Percentiles rank a stretch among this genome's conserved stretches.
Conservation (phyloP, 768 basidiomycete species). For the Cystofilobasidium capitatum region DNA sequence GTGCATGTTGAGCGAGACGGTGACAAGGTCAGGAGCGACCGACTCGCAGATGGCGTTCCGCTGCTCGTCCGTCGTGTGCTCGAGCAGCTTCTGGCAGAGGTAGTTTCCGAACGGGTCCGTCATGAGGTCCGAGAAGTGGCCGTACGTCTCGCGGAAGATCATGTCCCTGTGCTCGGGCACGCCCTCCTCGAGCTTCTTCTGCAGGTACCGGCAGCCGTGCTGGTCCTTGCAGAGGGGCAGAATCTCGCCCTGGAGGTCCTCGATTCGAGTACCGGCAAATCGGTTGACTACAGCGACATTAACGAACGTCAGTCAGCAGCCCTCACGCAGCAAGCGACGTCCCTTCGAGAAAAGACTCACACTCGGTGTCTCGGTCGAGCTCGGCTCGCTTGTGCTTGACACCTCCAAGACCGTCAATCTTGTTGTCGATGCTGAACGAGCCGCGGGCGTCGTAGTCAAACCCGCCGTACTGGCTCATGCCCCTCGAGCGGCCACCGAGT, state of each 20-base stretch:
- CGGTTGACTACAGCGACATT: slow-evolving; percentile 61
- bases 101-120: slow-evolving; percentile 99
- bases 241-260: slow-evolving; percentile 92
- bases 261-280: slow-evolving; percentile 87
- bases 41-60: slow-evolving; percentile 94
- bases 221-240: slow-evolving; percentile 93
- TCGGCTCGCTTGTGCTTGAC: slow-evolving; percentile 92
- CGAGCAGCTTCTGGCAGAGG: slow-evolving; percentile 92
- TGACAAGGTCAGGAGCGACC: slow-evolving; percentile 92
- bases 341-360: slow-evolving; percentile 39
- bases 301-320: not conserved
- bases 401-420: slow-evolving; percentile 83
- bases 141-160: slow-evolving; percentile 98
- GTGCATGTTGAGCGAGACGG: slow-evolving; percentile 98
- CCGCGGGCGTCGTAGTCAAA: slow-evolving; percentile 37
- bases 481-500: slow-evolving; percentile 13
- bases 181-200: slow-evolving; percentile 97
- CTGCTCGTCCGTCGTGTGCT: slow-evolving; percentile 95
- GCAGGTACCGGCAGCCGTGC: slow-evolving; percentile 94
- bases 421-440: slow-evolving; percentile 54
- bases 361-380: slow-evolving; percentile 64
- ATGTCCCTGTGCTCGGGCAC: slow-evolving; percentile 93
- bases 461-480: slow-evolving; percentile 33
- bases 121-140: slow-evolving; percentile 97
- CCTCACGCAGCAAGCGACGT: not conserved